Percentiles rank a stretch among this genome's conserved stretches.
These are phyloP conservation scores for Asterella californica DNA, from an alignment of 225 moss, liverwort and hornwort species.

Conservation along the genomic window DNA sequence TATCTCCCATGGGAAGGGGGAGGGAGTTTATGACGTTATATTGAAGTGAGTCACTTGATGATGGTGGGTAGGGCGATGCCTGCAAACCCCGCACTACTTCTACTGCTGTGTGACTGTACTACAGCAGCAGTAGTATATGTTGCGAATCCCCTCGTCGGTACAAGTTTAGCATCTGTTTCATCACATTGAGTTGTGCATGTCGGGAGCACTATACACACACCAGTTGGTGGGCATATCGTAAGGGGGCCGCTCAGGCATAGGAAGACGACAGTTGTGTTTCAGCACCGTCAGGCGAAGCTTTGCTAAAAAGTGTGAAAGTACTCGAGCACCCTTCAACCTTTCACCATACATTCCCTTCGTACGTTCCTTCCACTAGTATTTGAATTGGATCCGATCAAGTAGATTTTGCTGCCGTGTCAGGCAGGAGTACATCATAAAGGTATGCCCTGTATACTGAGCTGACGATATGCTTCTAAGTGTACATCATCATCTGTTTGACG, in stretches of 20 bases:
- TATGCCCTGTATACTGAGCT: too few relatives aligned
- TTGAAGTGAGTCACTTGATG: not conserved
- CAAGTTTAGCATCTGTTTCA: conserved; percentile 1
- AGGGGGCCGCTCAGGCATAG: conserved; percentile 2
- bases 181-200: conserved; percentile 6
- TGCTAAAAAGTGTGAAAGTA: conserved; percentile 8
- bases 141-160: not conserved
- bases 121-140: conserved; percentile 9
- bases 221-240: conserved; percentile 2
- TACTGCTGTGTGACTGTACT: not conserved
- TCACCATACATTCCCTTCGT: conserved; percentile 12
- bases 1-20: not conserved
- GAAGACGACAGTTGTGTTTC: too few relatives aligned
- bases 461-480: too few relatives aligned
- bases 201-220: not conserved
- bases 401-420: conserved; percentile 13
- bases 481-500: too few relatives aligned
- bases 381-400: conserved; percentile 9
- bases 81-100: conserved; percentile 4
- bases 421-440: too few relatives aligned
- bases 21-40: conserved; percentile 5
- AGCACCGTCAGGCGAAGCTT: not conserved
- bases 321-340: not conserved
- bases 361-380: not conserved
- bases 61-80: conserved; percentile 1